These are phyloP conservation scores for Leptodontidium sp. DNA, from an alignment of 2,329 filamentous ascomycete genomes.

Conservation along the genomic window DNA sequence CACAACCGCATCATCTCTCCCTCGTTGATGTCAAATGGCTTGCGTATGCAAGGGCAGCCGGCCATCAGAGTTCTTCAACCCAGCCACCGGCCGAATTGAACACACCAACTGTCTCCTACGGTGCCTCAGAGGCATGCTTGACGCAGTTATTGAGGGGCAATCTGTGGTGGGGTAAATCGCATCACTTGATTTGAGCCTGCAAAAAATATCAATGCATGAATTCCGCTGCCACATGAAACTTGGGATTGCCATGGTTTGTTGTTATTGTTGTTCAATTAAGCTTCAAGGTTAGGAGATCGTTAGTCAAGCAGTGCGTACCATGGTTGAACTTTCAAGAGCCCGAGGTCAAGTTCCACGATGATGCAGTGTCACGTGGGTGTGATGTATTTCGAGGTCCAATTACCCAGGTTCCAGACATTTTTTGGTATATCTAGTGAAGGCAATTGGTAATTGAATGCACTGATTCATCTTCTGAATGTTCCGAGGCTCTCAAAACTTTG, in stretches of 20 bases:
- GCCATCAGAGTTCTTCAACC: constrained; percentile 20
- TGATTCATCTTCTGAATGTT: no score
- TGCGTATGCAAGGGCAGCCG: constrained; percentile 38
- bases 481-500: no score
- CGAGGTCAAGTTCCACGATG: constrained; percentile 4
- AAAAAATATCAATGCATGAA: constrained; percentile 30
- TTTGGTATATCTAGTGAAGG: no score
- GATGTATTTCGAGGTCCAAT: no score
- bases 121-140: constrained; percentile 25
- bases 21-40: constrained; percentile 23
- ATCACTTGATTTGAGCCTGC: constrained; percentile 28
- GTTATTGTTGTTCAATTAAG: constrained; percentile 34
- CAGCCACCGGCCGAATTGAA: constrained; percentile 29
- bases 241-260: constrained; percentile 15
- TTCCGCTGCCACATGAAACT: constrained; percentile 28
- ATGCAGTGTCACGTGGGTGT: constrained; percentile 6
- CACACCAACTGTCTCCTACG: constrained; percentile 34
- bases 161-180: constrained; percentile 36
- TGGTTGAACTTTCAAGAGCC: not conserved
- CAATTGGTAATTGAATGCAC: no score
- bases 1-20: constrained; percentile 10
- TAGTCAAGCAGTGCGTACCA: constrained; percentile 6
- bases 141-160: constrained; percentile 39
- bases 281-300: constrained; percentile 19
- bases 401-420: no score